Base-by-base conservation (phyloP, 2,329 filamentous ascomycete genomes). In the Onygenales sp. region DNA sequence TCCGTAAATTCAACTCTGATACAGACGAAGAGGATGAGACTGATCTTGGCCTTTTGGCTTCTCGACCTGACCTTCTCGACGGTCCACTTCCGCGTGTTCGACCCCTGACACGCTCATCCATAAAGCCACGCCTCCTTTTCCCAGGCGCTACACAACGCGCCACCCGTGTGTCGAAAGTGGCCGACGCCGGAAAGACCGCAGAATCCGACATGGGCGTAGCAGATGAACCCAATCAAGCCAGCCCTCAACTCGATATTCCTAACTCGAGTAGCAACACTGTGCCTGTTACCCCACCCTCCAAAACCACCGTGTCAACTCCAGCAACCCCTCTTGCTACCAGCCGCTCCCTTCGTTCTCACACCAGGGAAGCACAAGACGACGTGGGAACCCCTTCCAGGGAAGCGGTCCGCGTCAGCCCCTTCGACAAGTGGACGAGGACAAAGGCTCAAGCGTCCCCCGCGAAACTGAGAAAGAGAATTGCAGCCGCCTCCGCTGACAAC, bases 61-160 rank as follows among this genome's bases (percentile, higher is more conserved):
- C 64, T 53, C 69, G 69, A 13, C 66, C 68, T 11, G 69, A 74
- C 57, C 60, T 70, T n/a, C 55, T 71, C 5, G 65, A 70, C 31
- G 58, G 60, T 3, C 59, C 61, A 17, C 53, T 64, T 32, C 61
- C 63, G 41, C 60, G 57, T n/a, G 54, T 68, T 36, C 75, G 76
- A 27, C 78, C 76, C 10, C 65, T 84, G 45, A 81, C 78, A 36
- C 78, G 81, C 58, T 78, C 79, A 9, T 73, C 75, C 1, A 75
- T 84, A 65, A 79, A 80, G 60, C 81, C 81, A 3, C 79, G 79
- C 48, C 70, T 81, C n/a, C 74, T 85, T 2, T 84, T 83, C 66
- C 73, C 78, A 14, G 72, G 67, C 32, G 69, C 74, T 53, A 70
- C 73, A 48, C 66, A 75, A 56, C 65, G 68, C 47, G 66, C 39